A percentile compares a stretch with the other conserved stretches of the same genome.
Evolutionary conservation across 2,329 filamentous ascomycete species (phyloP).

Genomic region (Sclerotinia minor): DNA sequence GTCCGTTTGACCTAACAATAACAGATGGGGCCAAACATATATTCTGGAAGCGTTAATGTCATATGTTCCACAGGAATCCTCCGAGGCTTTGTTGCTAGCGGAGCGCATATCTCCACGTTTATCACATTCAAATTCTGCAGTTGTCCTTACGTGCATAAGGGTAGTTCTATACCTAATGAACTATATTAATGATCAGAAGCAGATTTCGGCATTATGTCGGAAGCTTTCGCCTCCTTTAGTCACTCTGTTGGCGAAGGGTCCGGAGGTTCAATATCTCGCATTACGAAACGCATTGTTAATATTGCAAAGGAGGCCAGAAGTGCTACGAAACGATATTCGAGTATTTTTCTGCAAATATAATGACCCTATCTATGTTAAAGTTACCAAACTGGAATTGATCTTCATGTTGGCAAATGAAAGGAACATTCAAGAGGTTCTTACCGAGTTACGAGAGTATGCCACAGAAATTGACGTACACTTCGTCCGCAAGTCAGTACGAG

Average conservation of each 20-base stretch:
- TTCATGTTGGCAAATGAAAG: constrained; percentile 97
- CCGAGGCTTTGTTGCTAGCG: constrained; percentile 84
- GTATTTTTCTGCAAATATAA: constrained; percentile 99
- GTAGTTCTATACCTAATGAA: constrained; percentile 98
- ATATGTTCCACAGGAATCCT: constrained; percentile 88
- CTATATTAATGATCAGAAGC: constrained; percentile 90
- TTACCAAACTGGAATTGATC: constrained; percentile 96
- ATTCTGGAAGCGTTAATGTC: constrained; percentile 97
- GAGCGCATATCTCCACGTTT: constrained; percentile 94
- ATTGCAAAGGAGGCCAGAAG: constrained; percentile 86
- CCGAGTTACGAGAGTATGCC: constrained; percentile 92
- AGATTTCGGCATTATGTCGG: constrained; percentile 80
- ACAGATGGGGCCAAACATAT: constrained; percentile 96
- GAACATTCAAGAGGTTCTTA: constrained; percentile 93
- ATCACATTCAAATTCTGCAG: constrained; percentile 94
- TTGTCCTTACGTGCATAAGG: constrained; percentile 92
- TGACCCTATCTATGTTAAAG: constrained; percentile 98
- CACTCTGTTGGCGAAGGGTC: constrained; percentile 90
- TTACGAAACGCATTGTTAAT: constrained; percentile 92
- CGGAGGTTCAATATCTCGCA: constrained; percentile 97
- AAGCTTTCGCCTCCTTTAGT: constrained; percentile 95
- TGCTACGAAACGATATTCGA: constrained; percentile 91
- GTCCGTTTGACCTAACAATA: constrained; percentile 7
- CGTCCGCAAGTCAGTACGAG: constrained; percentile 93
- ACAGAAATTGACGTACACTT: constrained; percentile 99